These are phyloP conservation scores for Auriscalpium vulgare DNA, from an alignment of 768 basidiomycete species.

Conservation along the genomic window DNA sequence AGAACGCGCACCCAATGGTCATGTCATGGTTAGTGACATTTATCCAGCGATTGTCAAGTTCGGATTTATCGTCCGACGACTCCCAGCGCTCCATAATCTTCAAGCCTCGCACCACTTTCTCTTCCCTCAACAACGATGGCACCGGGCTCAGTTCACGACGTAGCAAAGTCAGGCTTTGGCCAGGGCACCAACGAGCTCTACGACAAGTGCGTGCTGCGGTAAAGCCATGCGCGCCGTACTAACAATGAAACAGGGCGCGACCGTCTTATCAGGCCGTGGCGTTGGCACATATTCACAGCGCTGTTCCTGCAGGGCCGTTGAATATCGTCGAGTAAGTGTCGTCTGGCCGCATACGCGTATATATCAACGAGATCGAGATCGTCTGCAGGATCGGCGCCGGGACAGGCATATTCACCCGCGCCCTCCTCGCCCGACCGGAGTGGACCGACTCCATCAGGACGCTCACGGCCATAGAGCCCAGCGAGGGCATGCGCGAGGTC, in stretches of 20 bases:
- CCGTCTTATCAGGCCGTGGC: slow-evolving; percentile 73
- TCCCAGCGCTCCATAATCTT: not conserved
- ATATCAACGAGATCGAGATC: not conserved
- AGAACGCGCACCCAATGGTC: too few relatives aligned
- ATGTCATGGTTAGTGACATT: too few relatives aligned
- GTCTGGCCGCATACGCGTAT: not conserved
- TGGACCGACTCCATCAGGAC: slow-evolving; percentile 43
- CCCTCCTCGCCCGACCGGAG: slow-evolving; percentile 57
- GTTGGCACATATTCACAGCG: slow-evolving; percentile 49
- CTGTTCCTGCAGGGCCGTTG: slow-evolving; percentile 34
- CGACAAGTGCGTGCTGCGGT: slow-evolving; percentile 39
- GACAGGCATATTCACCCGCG: slow-evolving; percentile 85
- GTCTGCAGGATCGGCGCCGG: slow-evolving; percentile 65
- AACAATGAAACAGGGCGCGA: slow-evolving; percentile 45
- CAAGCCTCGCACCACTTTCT: not conserved
- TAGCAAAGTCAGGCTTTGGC: slow-evolving; percentile 72
- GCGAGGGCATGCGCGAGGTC: slow-evolving; percentile 72
- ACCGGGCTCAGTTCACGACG: slow-evolving; percentile 38
- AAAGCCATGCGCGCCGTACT: not conserved
- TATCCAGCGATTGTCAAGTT: too few relatives aligned
- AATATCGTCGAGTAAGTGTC: slow-evolving; percentile 63
- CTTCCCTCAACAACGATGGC: slow-evolving; percentile 19
- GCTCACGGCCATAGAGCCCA: slow-evolving; percentile 75
- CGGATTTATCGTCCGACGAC: not conserved
- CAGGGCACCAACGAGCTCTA: slow-evolving; percentile 79